phyloP scores from a whole-genome alignment of 768 basidiomycete species.

The Calocera cornea region DNA sequence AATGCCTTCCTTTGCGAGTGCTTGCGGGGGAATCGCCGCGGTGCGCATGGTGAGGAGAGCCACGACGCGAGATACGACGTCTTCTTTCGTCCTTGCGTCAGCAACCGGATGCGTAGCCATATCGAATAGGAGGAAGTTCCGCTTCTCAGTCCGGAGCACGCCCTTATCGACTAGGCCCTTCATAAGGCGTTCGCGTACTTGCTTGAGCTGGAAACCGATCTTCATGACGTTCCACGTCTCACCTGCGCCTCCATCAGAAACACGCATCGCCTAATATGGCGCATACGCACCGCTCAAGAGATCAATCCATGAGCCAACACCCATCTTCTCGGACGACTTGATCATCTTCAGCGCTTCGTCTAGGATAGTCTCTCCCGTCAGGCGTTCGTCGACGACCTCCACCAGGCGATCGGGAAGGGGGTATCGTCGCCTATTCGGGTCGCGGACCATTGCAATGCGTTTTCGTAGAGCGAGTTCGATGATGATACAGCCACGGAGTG shows the following conservation, averaged over 20 bases:
- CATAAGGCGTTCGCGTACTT: constrained; percentile 92
- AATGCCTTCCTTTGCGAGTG: constrained; percentile 61
- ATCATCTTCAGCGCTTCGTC: constrained; percentile 96
- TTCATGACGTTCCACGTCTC: constrained; percentile 99
- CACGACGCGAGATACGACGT: constrained; percentile 61
- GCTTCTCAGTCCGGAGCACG: constrained; percentile 95
- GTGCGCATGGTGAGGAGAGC: constrained; percentile 72
- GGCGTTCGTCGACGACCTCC: constrained; percentile 81
- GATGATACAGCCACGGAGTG: constrained; percentile 93
- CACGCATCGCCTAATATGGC: not conserved
- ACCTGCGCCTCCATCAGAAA: constrained; percentile 35
- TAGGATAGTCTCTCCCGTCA: constrained; percentile 90
- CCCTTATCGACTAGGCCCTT: constrained; percentile 98
- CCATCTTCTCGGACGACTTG: constrained; percentile 57
- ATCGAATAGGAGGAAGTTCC: constrained; percentile 96
- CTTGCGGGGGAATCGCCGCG: constrained; percentile 57
- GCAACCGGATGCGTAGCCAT: constrained; percentile 99
- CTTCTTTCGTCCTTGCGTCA: constrained; percentile 80
- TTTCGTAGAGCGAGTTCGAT: constrained; percentile 92
- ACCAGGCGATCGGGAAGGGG: constrained; percentile 71
- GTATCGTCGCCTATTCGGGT: constrained; percentile 59
- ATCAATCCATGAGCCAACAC: constrained; percentile 88
- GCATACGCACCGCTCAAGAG: constrained; percentile 67
- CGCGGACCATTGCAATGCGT: constrained; percentile 80
- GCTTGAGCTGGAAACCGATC: constrained; percentile 97